Conservation (phyloP, 2,329 filamentous ascomycete genomes). For the Coniochaeta hoffmannii region DNA sequence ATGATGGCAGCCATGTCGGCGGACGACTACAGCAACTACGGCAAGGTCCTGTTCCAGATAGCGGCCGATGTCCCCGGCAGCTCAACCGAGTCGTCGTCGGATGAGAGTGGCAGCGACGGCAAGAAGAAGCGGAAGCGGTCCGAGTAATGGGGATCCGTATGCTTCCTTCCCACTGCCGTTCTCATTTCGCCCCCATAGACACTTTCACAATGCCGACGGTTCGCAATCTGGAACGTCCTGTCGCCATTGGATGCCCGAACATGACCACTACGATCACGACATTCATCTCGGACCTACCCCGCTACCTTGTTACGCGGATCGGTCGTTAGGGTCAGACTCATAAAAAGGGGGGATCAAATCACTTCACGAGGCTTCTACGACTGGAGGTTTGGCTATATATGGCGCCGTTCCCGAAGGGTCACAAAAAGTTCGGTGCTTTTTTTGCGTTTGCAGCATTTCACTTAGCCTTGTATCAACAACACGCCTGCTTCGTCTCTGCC, state of each 20-base stretch:
- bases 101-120: slow-evolving; percentile 42
- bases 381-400: background rate
- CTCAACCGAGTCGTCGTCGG: slow-evolving; percentile 46
- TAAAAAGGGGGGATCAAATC: slow-evolving; percentile 7
- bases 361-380: slow-evolving; percentile 1
- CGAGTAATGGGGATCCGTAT: slow-evolving; percentile 33
- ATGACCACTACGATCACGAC: slow-evolving; percentile 33
- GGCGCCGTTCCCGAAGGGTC: slow-evolving; percentile 4
- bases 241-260: slow-evolving; percentile 26
- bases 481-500: background rate
- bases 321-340: slow-evolving; percentile 16
- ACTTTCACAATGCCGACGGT: slow-evolving; percentile 14
- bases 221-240: slow-evolving; percentile 8
- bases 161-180: slow-evolving; percentile 9
- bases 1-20: slow-evolving; percentile 31
- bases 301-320: slow-evolving; percentile 16
- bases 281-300: slow-evolving; percentile 18
- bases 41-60: slow-evolving; percentile 76
- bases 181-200: background rate
- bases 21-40: slow-evolving; percentile 62
- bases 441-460: background rate
- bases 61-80: slow-evolving; percentile 66
- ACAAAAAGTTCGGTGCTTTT: slow-evolving; percentile 4
- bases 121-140: slow-evolving; percentile 77
- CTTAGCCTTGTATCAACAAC: background rate